A percentile compares a stretch with the other conserved stretches of the same genome.
Conservation (phyloP, 768 basidiomycete species). For the Pluteus cervinus region DNA sequence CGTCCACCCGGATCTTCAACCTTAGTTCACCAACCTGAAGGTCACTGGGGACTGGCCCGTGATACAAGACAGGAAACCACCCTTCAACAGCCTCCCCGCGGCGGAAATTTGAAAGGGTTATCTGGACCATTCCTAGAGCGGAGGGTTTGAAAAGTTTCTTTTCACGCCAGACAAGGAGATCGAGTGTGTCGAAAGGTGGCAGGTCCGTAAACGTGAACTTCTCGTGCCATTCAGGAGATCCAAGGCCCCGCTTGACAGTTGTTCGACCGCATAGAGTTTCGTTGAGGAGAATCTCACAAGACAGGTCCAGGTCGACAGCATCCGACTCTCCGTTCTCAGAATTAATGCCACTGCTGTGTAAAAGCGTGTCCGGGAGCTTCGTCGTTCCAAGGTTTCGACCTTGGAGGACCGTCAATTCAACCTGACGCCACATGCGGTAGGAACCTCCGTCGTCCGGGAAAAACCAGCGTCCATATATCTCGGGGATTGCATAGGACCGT, state of each 20-base stretch:
- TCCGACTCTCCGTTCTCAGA: conserved; percentile 37
- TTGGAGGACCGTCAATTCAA: conserved; percentile 68
- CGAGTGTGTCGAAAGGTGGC: conserved; percentile 70
- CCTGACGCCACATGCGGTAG: conserved; percentile 84
- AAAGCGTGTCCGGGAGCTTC: conserved; percentile 28
- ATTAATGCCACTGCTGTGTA: conserved; percentile 13
- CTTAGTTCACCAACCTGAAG: conserved; percentile 71
- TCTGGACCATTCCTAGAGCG: conserved; percentile 53
- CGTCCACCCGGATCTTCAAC: conserved; percentile 67
- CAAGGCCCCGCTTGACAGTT: conserved; percentile 60
- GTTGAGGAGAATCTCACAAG: conserved; percentile 75
- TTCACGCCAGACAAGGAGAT: conserved; percentile 64
- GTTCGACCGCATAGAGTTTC: conserved; percentile 66
- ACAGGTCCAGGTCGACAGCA: conserved; percentile 61
- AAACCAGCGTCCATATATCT: conserved; percentile 63
- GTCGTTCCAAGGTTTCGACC: conserved; percentile 65
- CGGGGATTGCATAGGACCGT: conserved; percentile 74
- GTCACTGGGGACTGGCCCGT: conserved; percentile 40
- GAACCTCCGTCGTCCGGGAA: conserved; percentile 60
- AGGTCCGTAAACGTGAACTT: conserved; percentile 67
- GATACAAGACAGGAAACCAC: conserved; percentile 73
- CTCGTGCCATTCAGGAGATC: conserved; percentile 80
- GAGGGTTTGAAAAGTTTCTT: conserved; percentile 54
- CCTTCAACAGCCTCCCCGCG: conserved; percentile 74
- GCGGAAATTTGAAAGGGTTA: conserved; percentile 66